Base-by-base conservation (phyloP, 2,329 filamentous ascomycete species). In the Ophiostoma sp. region DNA sequence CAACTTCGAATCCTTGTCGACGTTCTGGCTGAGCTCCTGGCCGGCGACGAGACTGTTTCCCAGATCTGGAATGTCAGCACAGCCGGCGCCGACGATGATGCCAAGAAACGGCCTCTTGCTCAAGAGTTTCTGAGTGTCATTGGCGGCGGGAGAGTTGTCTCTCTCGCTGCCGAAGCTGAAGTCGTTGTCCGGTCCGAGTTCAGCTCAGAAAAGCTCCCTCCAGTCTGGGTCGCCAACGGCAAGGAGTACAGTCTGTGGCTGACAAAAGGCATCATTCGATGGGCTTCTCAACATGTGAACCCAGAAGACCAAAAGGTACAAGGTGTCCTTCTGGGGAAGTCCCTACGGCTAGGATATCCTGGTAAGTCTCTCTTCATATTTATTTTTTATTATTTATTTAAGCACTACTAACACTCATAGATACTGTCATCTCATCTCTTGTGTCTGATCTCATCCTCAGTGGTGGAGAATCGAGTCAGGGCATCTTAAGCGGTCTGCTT, bases 191-290 rank as follows among this genome's bases (percentile, higher is more conserved):
- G 84, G 3, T 77, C 79, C 19, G 82, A 82, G 25, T 45, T 69
- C 5, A 15, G 11, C 7, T 2, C 28, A 1, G 45, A 57, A 0
- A 69, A 28, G 17, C 17, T 15, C 12, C 0, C 55, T 1, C 19
- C 69, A 1, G 76, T 77, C 0, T 97, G 93, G 93, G 78, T 93
- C 45, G 85, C 88, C 0, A 87, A 90, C 75, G 91, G 91, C 3
- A 84, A 84, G 33, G 80, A 86, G 22, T 97, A 93, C 82, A 87
- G 88, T 15, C 82, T 82, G 39, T 97, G 94, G 94, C 81, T 97
- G 52, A 92, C 90, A 1, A 82, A 81, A 17, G 93, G 90, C 78
- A 84, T 96, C 69, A 83, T 79, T 39, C 79, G 76, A 33, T 90
- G 81, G 84, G 81, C 78, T 59, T 80, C 76, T 63, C 76, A 72